Evolutionary conservation across 2,329 filamentous ascomycete genomes (phyloP).

Genomic region (Exophiala spinifera): DNA sequence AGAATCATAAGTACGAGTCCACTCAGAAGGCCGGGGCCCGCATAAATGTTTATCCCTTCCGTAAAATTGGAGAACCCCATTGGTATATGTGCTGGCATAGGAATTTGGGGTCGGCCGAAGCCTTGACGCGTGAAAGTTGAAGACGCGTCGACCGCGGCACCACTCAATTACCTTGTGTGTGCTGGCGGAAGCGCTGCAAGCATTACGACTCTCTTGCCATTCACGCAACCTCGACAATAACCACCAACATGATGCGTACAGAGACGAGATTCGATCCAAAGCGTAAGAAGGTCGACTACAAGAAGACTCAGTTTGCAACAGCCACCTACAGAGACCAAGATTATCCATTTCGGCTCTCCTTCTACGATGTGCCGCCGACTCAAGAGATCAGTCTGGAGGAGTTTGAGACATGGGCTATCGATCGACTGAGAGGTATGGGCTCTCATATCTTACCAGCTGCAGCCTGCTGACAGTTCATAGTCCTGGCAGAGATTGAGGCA

Average conservation of each 20-base stretch:
- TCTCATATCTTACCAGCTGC: background rate
- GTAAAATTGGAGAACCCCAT: background rate
- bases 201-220: background rate
- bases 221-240: background rate
- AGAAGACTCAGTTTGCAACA: constrained; percentile 81
- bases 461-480: constrained; percentile 26
- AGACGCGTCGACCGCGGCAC: background rate
- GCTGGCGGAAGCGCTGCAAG: no score
- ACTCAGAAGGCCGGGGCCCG: background rate
- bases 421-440: constrained; percentile 70
- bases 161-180: background rate
- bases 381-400: constrained; percentile 94
- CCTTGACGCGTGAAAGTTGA: background rate
- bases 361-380: constrained; percentile 83
- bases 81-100: no score
- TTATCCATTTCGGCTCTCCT: constrained; percentile 86
- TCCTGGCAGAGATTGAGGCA: constrained; percentile 64
- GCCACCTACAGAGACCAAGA: constrained; percentile 71
- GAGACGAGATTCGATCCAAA: constrained; percentile 58
- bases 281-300: constrained; percentile 72
- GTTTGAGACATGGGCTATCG: constrained; percentile 98
- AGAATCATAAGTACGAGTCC: no score
- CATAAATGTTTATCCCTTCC: background rate
- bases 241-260: constrained; percentile 43
- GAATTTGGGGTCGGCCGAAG: background rate